A percentile compares a stretch with the other conserved stretches of the same genome.
phyloP scores from a whole-genome alignment of 768 basidiomycete species.

The Collybia mongolica region DNA sequence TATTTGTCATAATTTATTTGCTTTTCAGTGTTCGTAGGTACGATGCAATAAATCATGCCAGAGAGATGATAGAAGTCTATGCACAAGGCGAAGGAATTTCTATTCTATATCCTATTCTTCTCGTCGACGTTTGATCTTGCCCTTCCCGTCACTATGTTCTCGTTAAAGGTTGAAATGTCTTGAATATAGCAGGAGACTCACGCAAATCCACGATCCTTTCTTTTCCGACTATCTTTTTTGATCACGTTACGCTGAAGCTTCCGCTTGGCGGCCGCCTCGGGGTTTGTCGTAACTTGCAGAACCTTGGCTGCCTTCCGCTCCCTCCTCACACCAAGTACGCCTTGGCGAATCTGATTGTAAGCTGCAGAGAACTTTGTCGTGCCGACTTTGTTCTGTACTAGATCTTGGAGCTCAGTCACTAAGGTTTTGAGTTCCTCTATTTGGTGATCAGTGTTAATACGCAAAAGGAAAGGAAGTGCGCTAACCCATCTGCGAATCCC shows the following conservation, averaged over 20 bases:
- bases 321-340: slow-evolving; percentile 60
- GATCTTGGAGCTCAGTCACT: slow-evolving; percentile 80
- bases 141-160: slow-evolving; percentile 13
- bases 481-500: slow-evolving; percentile 77
- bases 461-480: slow-evolving; percentile 3
- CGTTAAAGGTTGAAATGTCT: background rate
- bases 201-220: slow-evolving; percentile 64
- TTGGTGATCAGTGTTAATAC: background rate
- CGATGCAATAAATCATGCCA: too few species aligned
- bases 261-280: slow-evolving; percentile 72
- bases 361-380: slow-evolving; percentile 76
- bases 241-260: slow-evolving; percentile 67
- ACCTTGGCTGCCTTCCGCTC: slow-evolving; percentile 67
- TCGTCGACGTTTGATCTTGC: slow-evolving; percentile 16
- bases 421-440: slow-evolving; percentile 82
- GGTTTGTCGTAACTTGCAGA: slow-evolving; percentile 65
- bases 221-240: slow-evolving; percentile 86
- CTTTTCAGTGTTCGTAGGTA: too few species aligned
- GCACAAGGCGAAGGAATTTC: background rate
- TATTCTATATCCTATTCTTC: slow-evolving; percentile 8
- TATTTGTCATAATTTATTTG: too few species aligned
- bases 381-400: slow-evolving; percentile 86
- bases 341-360: slow-evolving; percentile 82
- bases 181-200: slow-evolving; percentile 34
- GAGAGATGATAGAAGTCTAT: background rate